phyloP scores from a whole-genome alignment of 2,329 filamentous ascomycete species.

The Colletotrichum filicis region DNA sequence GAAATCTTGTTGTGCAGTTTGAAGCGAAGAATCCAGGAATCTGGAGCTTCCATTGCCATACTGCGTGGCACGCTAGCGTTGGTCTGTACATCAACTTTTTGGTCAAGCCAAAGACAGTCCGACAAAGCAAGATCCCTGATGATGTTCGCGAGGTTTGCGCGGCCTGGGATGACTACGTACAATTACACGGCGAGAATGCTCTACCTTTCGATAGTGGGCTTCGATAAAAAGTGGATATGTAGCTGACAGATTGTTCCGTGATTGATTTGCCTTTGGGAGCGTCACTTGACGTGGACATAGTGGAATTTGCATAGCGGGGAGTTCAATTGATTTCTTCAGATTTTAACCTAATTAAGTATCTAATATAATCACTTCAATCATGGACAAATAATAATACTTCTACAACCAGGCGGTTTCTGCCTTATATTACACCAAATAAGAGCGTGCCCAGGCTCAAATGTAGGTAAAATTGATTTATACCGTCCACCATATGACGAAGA shows the following conservation, averaged over 20 bases:
- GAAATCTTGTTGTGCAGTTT: conserved; percentile 57
- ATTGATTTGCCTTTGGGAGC: too few relatives aligned
- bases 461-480: background rate
- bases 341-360: background rate
- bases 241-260: background rate
- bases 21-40: conserved; percentile 57
- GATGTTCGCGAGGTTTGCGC: conserved; percentile 14
- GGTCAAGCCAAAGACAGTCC: conserved; percentile 13
- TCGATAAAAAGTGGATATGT: background rate
- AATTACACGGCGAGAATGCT: conserved; percentile 6
- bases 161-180: conserved; percentile 15
- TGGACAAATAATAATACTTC: too few relatives aligned
- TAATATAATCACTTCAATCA: too few relatives aligned
- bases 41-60: conserved; percentile 59
- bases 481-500: background rate
- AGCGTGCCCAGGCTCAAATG: background rate
- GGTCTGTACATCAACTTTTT: conserved; percentile 28
- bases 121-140: background rate
- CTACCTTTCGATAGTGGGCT: conserved; percentile 29
- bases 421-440: background rate
- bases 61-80: conserved; percentile 58
- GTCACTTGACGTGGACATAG: background rate
- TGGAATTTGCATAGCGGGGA: background rate
- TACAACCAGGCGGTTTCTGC: background rate
- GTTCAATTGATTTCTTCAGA: background rate